Conservation (phyloP, 2,329 filamentous ascomycete species). For the Cladosporium velox region DNA sequence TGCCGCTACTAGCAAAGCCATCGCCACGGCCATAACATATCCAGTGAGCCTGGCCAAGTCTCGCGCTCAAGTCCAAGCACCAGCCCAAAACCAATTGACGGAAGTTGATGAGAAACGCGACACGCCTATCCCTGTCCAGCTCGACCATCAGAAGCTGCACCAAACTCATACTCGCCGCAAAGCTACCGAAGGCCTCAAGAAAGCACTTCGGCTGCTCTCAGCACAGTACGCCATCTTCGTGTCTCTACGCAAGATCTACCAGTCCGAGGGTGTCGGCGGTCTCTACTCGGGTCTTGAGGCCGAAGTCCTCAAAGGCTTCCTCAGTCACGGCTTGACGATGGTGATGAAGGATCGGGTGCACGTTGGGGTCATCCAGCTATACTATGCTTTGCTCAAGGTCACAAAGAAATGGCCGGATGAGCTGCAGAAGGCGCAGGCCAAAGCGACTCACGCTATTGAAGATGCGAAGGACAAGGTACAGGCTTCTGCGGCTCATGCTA, state of each 20-base stretch:
- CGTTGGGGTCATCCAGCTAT: conserved; percentile 68
- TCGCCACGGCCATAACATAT: conserved; percentile 76
- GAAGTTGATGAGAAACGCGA: conserved; percentile 35
- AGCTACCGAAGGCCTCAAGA: conserved; percentile 9
- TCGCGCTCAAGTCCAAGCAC: conserved; percentile 65
- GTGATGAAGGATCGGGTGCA: conserved; percentile 79
- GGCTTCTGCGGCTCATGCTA: conserved; percentile 22
- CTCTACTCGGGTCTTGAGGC: conserved; percentile 76
- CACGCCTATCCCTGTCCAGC: conserved; percentile 21
- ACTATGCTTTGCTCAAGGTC: conserved; percentile 64
- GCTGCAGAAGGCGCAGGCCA: conserved; percentile 34
- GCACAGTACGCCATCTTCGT: conserved; percentile 35
- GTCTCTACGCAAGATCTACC: conserved; percentile 37
- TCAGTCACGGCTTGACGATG: conserved; percentile 86
- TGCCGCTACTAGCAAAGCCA: conserved; percentile 76
- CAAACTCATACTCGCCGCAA: conserved; percentile 17
- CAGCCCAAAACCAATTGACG: conserved; percentile 25
- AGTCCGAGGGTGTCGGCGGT: conserved; percentile 63
- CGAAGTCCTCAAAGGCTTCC: conserved; percentile 79
- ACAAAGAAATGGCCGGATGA: conserved; percentile 46
- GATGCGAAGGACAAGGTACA: conserved; percentile 21
- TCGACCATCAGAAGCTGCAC: conserved; percentile 24
- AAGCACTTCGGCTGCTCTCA: conserved; percentile 28
- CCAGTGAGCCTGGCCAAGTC: conserved; percentile 86
- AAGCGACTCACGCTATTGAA: neutral